phyloP scores from a whole-genome alignment of 768 basidiomycete genomes.

The Amanita muscaria region DNA sequence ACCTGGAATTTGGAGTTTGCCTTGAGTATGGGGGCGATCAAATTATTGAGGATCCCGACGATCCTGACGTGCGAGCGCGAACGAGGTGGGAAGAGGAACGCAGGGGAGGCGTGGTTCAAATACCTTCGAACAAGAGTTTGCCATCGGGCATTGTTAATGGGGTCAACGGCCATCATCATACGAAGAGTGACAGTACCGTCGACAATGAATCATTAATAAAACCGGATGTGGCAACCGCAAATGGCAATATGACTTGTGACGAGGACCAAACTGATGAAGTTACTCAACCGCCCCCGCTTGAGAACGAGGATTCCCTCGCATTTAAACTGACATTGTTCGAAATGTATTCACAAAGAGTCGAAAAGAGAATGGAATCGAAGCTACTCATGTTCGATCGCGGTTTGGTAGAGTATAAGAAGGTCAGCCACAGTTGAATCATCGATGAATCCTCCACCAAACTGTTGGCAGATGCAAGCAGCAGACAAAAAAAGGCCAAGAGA shows the following conservation, averaged over 20 bases:
- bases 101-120: slow-evolving; percentile 18
- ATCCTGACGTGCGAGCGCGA: slow-evolving; percentile 59
- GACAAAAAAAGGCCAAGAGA: slow-evolving; percentile 90
- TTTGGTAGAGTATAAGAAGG: slow-evolving; percentile 91
- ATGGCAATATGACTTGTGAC: slow-evolving; percentile 39
- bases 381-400: slow-evolving; percentile 88
- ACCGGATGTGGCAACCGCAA: slow-evolving; percentile 38
- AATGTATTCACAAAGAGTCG: slow-evolving; percentile 84
- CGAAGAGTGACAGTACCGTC: slow-evolving; percentile 26
- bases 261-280: slow-evolving; percentile 57
- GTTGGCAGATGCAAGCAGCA: slow-evolving; percentile 71
- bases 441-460: background rate
- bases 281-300: slow-evolving; percentile 67
- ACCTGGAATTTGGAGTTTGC: slow-evolving; percentile 92
- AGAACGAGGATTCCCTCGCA: slow-evolving; percentile 72
- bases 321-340: slow-evolving; percentile 88
- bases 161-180: slow-evolving; percentile 34
- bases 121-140: background rate
- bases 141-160: slow-evolving; percentile 35
- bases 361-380: slow-evolving; percentile 79
- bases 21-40: slow-evolving; percentile 77
- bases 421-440: slow-evolving; percentile 32
- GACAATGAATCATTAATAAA: slow-evolving; percentile 26
- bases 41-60: slow-evolving; percentile 70
- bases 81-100: slow-evolving; percentile 43